Percentiles rank a stretch among this genome's conserved stretches.
phyloP scores from a whole-genome alignment of 495 filamentous ascomycete species.

The Podospora appendiculata region DNA sequence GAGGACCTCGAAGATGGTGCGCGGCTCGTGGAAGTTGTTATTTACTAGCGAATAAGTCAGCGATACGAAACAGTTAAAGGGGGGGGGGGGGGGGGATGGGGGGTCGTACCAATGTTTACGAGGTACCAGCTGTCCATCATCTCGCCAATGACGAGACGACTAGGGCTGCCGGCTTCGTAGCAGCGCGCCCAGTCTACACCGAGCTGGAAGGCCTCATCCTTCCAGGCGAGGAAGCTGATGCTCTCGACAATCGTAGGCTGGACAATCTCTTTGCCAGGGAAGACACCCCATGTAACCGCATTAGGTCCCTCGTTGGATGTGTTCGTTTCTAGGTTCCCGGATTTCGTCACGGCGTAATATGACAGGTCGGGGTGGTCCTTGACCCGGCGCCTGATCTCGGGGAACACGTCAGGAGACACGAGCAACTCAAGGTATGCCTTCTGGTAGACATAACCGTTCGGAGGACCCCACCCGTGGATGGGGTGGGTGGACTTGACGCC shows the following conservation, averaged over 20 bases:
- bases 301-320: conserved; percentile 79
- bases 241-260: conserved; percentile 99
- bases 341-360: conserved; percentile 84
- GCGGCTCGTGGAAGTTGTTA: conserved; percentile 84
- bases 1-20: conserved; percentile 77
- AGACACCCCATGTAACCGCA: conserved; percentile 98
- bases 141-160: conserved; percentile 68
- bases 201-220: conserved; percentile 92
- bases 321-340: conserved; percentile 78
- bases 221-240: conserved; percentile 96
- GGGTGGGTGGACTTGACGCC: conserved; percentile 85
- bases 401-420: conserved; percentile 68
- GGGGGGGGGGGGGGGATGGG: no score
- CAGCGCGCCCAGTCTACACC: conserved; percentile 93
- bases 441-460: conserved; percentile 95
- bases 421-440: conserved; percentile 95
- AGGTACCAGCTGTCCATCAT: conserved; percentile 89
- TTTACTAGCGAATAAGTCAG: conserved; percentile 53
- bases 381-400: conserved; percentile 73
- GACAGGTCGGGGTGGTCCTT: conserved; percentile 73
- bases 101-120: conserved; percentile 79
- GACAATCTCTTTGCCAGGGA: conserved; percentile 96
- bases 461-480: conserved; percentile 88
- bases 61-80: not conserved
- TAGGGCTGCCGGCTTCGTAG: conserved; percentile 69